Base-by-base conservation (phyloP, 78 protist species). In the Dictyostelium brefeldianum region DNA sequence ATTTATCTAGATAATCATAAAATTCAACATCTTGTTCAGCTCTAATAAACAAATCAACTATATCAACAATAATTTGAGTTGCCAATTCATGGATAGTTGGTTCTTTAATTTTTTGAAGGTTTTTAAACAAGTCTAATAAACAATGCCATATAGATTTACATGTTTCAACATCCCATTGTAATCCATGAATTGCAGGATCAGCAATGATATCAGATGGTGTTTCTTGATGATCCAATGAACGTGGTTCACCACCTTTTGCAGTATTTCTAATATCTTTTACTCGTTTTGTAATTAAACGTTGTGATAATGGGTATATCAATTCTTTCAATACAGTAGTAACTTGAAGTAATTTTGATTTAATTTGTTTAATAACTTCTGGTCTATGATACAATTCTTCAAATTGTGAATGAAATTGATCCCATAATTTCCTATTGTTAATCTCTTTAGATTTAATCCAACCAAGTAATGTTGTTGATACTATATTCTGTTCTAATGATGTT, bases 401-500 rank as follows among this genome's bases (percentile, higher is more conserved):
- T 17, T 75, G 81, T 47, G 41, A 46, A 59, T 71, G 65, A 46
- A 85, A 85, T 27, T 36, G 31, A 5, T 47, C 65, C 92, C 92
- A 85, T 54, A 85, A 57, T 67, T 67, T 67, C 54, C 56, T 62
- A 20, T 25, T 46, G 8, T 36, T 74, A 8, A 48, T 41, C n/a
- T 85, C 92, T 57, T 85, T 85, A 1, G 92, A 85, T 59, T 74
- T 71, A 1, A 85, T 85, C 92, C 92, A 85, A 67, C 82, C 92
- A 62, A 29, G 75, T 15, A 85, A 48, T 27, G 92, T 85, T 8
- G 92, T 85, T 0, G 92, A 85, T 5, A 85, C 69, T n/a, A 85
- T 85, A 20, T 41, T 6, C 59, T 85, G 92, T 27, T 85, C 92
- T 47, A 85, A 59, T 59, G 92, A 31, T 9, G 27, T 8, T 27